A percentile compares a stretch with the other conserved stretches of the same genome.
Evolutionary conservation across 495 filamentous ascomycete species (phyloP).

Genomic region (Wilcoxina mikolae): DNA sequence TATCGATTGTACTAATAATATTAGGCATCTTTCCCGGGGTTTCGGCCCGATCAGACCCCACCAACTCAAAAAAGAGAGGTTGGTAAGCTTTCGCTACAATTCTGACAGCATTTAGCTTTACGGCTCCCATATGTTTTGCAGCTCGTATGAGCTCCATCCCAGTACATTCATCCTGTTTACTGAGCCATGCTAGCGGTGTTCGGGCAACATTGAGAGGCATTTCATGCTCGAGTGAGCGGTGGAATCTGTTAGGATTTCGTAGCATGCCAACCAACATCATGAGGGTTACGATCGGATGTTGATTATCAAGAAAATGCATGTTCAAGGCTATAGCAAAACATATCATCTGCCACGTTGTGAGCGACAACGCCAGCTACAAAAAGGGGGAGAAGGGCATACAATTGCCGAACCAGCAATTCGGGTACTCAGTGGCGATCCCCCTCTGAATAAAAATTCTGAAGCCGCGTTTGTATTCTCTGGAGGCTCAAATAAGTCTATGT

Average conservation of each 20-base stretch:
- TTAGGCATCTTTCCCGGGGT: constrained; percentile 18
- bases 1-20: constrained; percentile 29
- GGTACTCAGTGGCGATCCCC: constrained; percentile 25
- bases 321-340: constrained; percentile 26
- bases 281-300: constrained; percentile 34
- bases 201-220: constrained; percentile 47
- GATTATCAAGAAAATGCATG: constrained; percentile 49
- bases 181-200: constrained; percentile 54
- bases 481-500: constrained; percentile 2
- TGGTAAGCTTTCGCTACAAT: constrained; percentile 54
- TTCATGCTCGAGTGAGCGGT: neutral
- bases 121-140: constrained; percentile 50
- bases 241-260: constrained; percentile 8
- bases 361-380: neutral
- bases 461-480: neutral
- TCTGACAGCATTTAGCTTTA: constrained; percentile 50
- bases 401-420: constrained; percentile 29
- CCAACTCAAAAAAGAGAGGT: constrained; percentile 50
- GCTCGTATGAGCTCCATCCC: constrained; percentile 53
- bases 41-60: constrained; percentile 43
- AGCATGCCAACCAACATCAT: constrained; percentile 31
- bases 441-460: constrained; percentile 13
- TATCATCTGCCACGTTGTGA: constrained; percentile 21
- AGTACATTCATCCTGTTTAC: constrained; percentile 58
- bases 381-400: constrained; percentile 11